Base-by-base conservation (phyloP, 2,329 filamentous ascomycete species). In the Lasiodiplodia gonubiensis region DNA sequence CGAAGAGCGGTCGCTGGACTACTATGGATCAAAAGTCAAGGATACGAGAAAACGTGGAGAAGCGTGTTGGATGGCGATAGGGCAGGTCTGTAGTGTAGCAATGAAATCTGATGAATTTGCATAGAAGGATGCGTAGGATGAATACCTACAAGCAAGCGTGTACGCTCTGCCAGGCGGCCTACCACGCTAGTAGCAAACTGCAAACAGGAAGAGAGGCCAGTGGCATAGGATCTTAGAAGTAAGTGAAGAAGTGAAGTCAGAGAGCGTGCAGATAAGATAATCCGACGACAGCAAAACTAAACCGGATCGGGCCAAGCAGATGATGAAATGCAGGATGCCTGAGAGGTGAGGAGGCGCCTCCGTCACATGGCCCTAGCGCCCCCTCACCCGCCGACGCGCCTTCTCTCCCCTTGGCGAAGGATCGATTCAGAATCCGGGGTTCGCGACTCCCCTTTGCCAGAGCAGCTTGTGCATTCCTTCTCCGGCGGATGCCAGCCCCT, bases 341-440 rank as follows among this genome's bases (percentile, higher is more conserved):
- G 4, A n/a, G 42, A 51, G 18, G 5, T 4, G 2, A 18, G 33
- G 30, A 25, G 25, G 21, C 35, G 14, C 11, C 2, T 35, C 16
- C 27, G 30, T 37, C 27, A 35, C 59, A 63, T 63, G 59, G 59
- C 46, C 42, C 59, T 37, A 51, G 59, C 59, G 59, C 59, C 57
- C 25, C n/a, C 12, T 33, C 23, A 33, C 37, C 23, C 21, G 54
- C 54, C 21, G 10, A 6, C 21, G 18, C 37, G 6, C 6, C 25
- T 7, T 27, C 39, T 25, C 39, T 33, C 30, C 30, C 39, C 53
- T 37, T n/a, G 33, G 30, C 53, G 30, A 35, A 35, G 11, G 11
- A 52, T 2, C 18, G 53, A 27, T 12, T 37, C 10, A 46, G 42
- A 14, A 21, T 46, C 42, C 42, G 30, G 30, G 21, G 37, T 14